Evolutionary conservation across 176 grass and related monocot genomes (phyloP).

Genomic region (Chrysopogon serrulatus): DNA sequence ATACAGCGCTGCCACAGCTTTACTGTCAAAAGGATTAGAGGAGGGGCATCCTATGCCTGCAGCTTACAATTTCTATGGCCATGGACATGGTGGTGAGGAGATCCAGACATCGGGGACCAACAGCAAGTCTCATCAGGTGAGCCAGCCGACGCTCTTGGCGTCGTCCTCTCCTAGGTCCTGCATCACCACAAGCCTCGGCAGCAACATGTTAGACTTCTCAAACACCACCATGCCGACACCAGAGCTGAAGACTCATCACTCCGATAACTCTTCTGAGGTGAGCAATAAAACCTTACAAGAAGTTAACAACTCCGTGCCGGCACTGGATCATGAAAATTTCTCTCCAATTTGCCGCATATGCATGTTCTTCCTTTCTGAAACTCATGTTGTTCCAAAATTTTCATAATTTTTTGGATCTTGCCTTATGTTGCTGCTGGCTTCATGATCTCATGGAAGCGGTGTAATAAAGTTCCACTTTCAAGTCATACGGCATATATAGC

Average conservation of each 20-base stretch:
- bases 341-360: not conserved
- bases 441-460: slow-evolving; percentile 30
- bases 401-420: slow-evolving; percentile 5
- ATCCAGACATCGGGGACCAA: slow-evolving; percentile 38
- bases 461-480: slow-evolving; percentile 20
- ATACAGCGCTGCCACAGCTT: slow-evolving; percentile 26
- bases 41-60: slow-evolving; percentile 24
- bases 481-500: not conserved
- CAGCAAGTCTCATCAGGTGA: slow-evolving; percentile 48
- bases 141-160: slow-evolving; percentile 47
- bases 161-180: slow-evolving; percentile 85
- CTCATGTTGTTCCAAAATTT: not conserved
- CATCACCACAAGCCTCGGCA: slow-evolving; percentile 54
- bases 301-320: not conserved
- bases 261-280: slow-evolving; percentile 92
- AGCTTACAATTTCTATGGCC: slow-evolving; percentile 31
- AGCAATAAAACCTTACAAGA: not conserved
- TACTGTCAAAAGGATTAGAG: slow-evolving; percentile 44
- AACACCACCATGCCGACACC: slow-evolving; percentile 26
- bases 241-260: slow-evolving; percentile 48
- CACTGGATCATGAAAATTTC: not conserved
- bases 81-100: slow-evolving; percentile 37
- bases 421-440: not conserved
- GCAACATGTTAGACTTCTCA: slow-evolving; percentile 84
- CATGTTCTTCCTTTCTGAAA: not conserved